A percentile compares a stretch with the other conserved stretches of the same genome.
phyloP scores from a whole-genome alignment of 129 eudicot species.

The Centaurea solstitialis region DNA sequence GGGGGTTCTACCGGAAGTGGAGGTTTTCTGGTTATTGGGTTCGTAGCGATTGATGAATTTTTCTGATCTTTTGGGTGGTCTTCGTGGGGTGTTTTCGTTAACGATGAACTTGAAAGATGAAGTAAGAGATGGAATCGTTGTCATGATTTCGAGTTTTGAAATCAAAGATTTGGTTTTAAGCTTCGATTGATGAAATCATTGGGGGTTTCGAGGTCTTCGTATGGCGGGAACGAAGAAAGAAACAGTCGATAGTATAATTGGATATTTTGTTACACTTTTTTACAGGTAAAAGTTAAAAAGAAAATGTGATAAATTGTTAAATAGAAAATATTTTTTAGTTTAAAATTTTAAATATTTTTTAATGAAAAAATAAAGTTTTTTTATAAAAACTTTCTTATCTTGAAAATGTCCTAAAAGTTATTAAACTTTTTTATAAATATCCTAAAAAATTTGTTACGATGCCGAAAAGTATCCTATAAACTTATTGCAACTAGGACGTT shows the following conservation, averaged over 20 bases:
- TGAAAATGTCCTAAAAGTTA: no score
- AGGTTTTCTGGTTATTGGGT: conserved; percentile 14
- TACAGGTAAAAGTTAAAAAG: no score
- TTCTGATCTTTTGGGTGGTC: conserved; percentile 12
- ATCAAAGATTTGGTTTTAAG: neutral
- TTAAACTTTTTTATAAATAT: no score
- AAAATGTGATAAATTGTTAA: no score
- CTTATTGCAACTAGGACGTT: no score
- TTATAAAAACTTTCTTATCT: no score
- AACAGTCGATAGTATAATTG: conserved; percentile 13
- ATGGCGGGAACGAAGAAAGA: conserved; percentile 24
- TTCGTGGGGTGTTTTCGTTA: conserved; percentile 9
- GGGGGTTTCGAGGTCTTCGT: neutral
- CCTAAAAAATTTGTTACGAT: no score
- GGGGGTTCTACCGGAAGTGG: neutral
- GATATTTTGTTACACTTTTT: no score
- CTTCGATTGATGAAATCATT: neutral
- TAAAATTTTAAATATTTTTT: no score
- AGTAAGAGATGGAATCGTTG: conserved; percentile 6
- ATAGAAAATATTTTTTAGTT: no score
- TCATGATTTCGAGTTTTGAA: conserved; percentile 2
- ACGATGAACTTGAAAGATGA: conserved; percentile 22
- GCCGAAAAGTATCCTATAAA: no score
- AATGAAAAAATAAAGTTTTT: no score
- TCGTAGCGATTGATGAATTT: conserved; percentile 18